Evolutionary conservation across 306 rosid genomes (phyloP).

Genomic region (Begonia peltatifolia): DNA sequence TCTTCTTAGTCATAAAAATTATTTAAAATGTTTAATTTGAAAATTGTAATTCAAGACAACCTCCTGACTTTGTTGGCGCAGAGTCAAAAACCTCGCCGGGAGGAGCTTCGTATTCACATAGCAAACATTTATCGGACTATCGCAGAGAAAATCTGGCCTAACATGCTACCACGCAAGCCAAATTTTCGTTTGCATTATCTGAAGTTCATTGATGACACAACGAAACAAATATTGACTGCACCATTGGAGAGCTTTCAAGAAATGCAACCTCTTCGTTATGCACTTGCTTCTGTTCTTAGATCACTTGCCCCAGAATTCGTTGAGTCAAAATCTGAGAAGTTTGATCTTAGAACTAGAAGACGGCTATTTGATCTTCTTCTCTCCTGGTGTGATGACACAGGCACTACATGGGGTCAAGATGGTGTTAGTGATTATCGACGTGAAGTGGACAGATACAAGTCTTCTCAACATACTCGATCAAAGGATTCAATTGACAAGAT

Average conservation of each 20-base stretch:
- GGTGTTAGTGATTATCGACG: slow-evolving; percentile 88
- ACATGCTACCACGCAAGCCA: slow-evolving; percentile 75
- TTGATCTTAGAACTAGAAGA: slow-evolving; percentile 88
- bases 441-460: slow-evolving; percentile 94
- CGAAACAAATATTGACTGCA: slow-evolving; percentile 47
- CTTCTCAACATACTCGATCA: slow-evolving; percentile 91
- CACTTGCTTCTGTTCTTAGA: slow-evolving; percentile 92
- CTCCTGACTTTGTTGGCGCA: slow-evolving; percentile 20
- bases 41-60: background rate
- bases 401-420: slow-evolving; percentile 75
- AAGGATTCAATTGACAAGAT: slow-evolving; percentile 96
- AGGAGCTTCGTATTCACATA: slow-evolving; percentile 88
- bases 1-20: no score
- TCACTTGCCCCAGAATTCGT: slow-evolving; percentile 96
- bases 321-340: slow-evolving; percentile 88
- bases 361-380: slow-evolving; percentile 86
- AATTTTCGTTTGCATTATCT: slow-evolving; percentile 80
- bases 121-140: slow-evolving; percentile 87
- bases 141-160: slow-evolving; percentile 96
- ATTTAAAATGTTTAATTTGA: no score
- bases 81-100: slow-evolving; percentile 93
- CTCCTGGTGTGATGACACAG: slow-evolving; percentile 85
- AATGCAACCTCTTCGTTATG: slow-evolving; percentile 89
- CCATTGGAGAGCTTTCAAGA: slow-evolving; percentile 80
- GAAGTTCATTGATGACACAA: slow-evolving; percentile 83